Evolutionary conservation across 495 filamentous ascomycete genomes (phyloP).

Genomic region (Trichoderma gamsii): DNA sequence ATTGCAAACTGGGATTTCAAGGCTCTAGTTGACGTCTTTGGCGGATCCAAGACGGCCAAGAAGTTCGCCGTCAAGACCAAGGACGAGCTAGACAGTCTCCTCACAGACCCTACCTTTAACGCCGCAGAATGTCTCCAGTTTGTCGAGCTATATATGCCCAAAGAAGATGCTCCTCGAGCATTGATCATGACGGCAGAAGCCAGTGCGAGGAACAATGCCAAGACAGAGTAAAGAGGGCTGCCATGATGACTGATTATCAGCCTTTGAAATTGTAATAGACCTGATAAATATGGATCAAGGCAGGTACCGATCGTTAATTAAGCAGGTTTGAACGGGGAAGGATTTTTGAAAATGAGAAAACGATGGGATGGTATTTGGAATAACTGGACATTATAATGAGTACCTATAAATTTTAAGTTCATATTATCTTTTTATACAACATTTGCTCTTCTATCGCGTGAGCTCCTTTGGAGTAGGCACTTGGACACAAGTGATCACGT

Average conservation of each 20-base stretch:
- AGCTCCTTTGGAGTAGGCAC: too few relatives aligned
- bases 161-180: conserved; percentile 68
- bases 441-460: too few relatives aligned
- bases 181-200: conserved; percentile 66
- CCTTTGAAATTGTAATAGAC: background rate
- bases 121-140: conserved; percentile 49
- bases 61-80: conserved; percentile 67
- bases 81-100: conserved; percentile 60
- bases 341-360: background rate
- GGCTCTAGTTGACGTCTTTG: conserved; percentile 62
- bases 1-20: conserved; percentile 67
- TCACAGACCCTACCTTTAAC: conserved; percentile 61
- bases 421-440: background rate
- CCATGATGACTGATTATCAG: background rate
- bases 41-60: conserved; percentile 51
- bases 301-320: background rate
- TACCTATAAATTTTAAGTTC: background rate
- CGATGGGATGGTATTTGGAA: background rate
- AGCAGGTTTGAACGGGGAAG: background rate
- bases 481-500: too few relatives aligned
- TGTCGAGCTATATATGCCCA: conserved; percentile 82
- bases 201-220: conserved; percentile 54
- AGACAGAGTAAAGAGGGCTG: conserved; percentile 21
- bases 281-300: background rate
- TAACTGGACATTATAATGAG: background rate